Base-by-base conservation (phyloP, 2,329 filamentous ascomycete species). In the Bertia moriformis region DNA sequence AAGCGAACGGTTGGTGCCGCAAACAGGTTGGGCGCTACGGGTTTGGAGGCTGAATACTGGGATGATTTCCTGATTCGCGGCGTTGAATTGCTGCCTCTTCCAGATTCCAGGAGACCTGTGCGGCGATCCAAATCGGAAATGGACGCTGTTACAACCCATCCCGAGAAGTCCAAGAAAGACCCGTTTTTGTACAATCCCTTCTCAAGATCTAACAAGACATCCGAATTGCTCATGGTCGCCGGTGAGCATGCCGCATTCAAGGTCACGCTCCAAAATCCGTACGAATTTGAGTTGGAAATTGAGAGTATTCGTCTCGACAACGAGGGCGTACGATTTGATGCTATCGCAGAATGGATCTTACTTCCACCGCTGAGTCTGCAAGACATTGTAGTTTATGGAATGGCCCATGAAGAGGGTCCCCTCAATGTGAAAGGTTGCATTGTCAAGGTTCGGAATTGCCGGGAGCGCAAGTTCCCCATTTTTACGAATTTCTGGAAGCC, bases 181-280 rank as follows among this genome's bases (percentile, higher is more conserved):
- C 74, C 74, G 2, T 75, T 80, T 44, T 61, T 79, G 18, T 76
- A 78, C 47, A 77, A 78, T 44, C 70, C 75, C 12, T 78, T 77
- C 49, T 57, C 69, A 2, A 73, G 73, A 46, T 59, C 59, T 38
- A 60, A 59, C 14, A 61, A 56, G 18, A 53, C 56, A 18, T 51
- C 60, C 3, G 65, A 72, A 40, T 60, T 62, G 27, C 55, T 74
- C 2, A 54, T 77, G 17, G 69, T 78, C 17, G 66, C 70, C 5
- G 67, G 66, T 24, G 72, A 78, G 44, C 54, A 62, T 40, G 63
- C 67, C 4, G 59, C 60, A 4, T 75, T 77, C 49, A 57, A 63
- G 30, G 62, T 80, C 14, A 67, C 67, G 1, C 58, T 80, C 15
- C 75, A 79, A 46, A 80, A 80, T 46, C 72, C 73, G 1, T 76